phyloP scores from a whole-genome alignment of 2,329 filamentous ascomycete species.

The Dactylella cylindrospora region DNA sequence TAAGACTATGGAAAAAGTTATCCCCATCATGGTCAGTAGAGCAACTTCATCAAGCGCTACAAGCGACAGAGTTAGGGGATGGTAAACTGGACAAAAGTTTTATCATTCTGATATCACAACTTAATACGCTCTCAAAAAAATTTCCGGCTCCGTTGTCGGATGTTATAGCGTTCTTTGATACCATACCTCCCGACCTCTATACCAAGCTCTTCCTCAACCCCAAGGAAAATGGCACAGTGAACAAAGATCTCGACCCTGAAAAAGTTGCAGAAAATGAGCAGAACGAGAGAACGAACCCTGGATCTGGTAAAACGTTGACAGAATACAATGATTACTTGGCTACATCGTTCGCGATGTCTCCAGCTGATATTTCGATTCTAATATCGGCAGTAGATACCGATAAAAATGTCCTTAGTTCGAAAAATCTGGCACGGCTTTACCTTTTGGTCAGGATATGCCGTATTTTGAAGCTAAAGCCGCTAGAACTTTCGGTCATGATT shows the following conservation, averaged over 20 bases:
- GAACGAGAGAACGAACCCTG: not conserved
- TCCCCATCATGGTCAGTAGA: not conserved
- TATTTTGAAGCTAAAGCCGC: not conserved
- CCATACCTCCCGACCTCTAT: not conserved
- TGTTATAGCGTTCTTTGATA: not conserved
- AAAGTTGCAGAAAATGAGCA: not conserved
- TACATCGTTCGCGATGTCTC: not conserved
- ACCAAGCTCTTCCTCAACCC: constrained; percentile 1
- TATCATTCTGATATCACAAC: not conserved
- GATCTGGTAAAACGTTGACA: not conserved
- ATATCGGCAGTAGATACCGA: not conserved
- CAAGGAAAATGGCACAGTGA: not conserved
- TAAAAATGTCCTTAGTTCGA: not conserved
- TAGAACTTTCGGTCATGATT: not conserved
- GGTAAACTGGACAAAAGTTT: not conserved
- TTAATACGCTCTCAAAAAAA: not conserved
- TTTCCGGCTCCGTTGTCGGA: not conserved
- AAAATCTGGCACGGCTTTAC: not conserved
- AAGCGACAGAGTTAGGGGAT: not conserved
- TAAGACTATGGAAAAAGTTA: constrained; percentile 6
- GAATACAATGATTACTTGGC: constrained; percentile 1
- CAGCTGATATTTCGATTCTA: not conserved
- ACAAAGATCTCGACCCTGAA: constrained; percentile 1
- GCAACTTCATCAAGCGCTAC: not conserved
- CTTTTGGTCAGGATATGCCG: not conserved